Evolutionary conservation across 441 rosid species (phyloP).

Genomic region (Populus hybrid): DNA sequence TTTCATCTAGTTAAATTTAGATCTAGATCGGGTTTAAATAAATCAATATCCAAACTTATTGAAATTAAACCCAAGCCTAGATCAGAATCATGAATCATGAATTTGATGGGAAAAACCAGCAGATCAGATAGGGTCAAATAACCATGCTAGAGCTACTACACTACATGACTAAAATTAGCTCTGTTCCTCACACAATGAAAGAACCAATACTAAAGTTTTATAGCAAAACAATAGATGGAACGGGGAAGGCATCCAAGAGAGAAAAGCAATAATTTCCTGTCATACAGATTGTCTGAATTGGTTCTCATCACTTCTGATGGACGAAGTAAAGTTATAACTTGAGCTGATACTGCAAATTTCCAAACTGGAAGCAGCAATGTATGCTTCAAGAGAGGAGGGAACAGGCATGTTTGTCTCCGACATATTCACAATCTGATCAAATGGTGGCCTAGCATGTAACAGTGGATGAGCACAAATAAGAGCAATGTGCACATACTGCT

Average conservation of each 20-base stretch:
- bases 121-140: too few relatives aligned
- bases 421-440: slow-evolving; percentile 53
- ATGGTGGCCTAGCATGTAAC: slow-evolving; percentile 47
- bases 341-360: not conserved
- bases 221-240: not conserved
- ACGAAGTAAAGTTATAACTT: not conserved
- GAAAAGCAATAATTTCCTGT: not conserved
- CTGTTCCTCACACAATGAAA: not conserved
- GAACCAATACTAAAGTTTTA: not conserved
- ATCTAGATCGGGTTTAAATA: too few relatives aligned
- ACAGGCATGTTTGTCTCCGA: slow-evolving; percentile 32
- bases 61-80: too few relatives aligned
- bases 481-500: slow-evolving; percentile 46
- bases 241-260: not conserved
- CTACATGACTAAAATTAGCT: not conserved
- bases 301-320: not conserved
- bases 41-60: too few relatives aligned
- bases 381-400: slow-evolving; percentile 24
- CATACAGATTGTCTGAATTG: not conserved
- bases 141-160: too few relatives aligned
- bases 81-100: too few relatives aligned
- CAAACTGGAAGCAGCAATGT: not conserved
- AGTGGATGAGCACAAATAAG: slow-evolving; percentile 49
- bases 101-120: too few relatives aligned
- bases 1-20: too few relatives aligned